Base-by-base conservation (phyloP, 805 yeast genomes). In the Saturnispora mendoncae region DNA sequence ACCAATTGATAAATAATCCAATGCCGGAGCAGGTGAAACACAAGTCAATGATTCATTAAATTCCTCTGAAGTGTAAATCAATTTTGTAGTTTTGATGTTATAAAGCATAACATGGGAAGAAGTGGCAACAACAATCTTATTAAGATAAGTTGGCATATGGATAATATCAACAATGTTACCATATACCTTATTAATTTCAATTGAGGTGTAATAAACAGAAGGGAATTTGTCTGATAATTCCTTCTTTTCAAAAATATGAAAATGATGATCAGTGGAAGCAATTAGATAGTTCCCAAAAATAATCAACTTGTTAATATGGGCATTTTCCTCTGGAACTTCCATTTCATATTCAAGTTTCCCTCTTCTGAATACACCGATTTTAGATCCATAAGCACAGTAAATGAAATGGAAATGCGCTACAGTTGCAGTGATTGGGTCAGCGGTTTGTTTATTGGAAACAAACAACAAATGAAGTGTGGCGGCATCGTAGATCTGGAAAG, bases 401-500 rank as follows among this genome's bases (percentile, higher is more conserved):
- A 86, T 85, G 56, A 80, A 72, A 54, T 90, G 97, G 67, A 76
- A 77, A 60, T 85, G 94, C 2, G 96, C 80, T 17, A 80, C 69
- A 35, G 90, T 64, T 18, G 80, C 74, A 20, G 80, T 76, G 49
- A 90, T 87, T 43, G 75, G 72, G 6, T 75, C 56, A 0, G 80
- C 71, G 0, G 95, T 81, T 57, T 84, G 90, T 17, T 72, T 74
- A 49, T 78, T 84, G 0, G 95, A 84, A 10, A 90, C 94, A 61
- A 92, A 90, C 18, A 90, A 65, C 47, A 90, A 66, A 51, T 84
- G 92, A 47, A 90, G 66, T 6, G 84, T 85, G 25, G 90, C 77
- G 53, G 84, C 95, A 64, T 92, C 98, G 55, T 84, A 92, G 23
- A 92, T 85, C 60, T 90, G 97, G 65, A 92, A 85, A 1, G 90